Base-by-base conservation (phyloP, 2,329 filamentous ascomycete genomes). In the Clonostachys byssicola region DNA sequence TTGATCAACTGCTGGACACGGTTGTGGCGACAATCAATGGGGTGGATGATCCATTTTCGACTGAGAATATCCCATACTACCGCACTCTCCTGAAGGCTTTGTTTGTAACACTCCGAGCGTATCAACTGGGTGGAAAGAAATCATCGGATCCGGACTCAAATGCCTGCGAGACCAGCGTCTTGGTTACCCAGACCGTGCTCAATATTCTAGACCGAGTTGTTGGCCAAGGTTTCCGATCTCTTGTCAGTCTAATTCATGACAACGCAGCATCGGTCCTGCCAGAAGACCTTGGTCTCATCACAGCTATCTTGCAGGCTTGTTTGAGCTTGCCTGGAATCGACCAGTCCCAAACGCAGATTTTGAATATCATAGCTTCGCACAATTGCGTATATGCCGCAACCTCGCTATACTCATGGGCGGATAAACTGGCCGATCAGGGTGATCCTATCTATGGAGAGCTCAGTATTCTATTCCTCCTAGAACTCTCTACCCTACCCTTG, bases 361-460 rank as follows among this genome's bases (percentile, higher is more conserved):
- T 89, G 46, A 80, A 83, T 58, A 84, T 85, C 54, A 75, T 90
- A 73, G 74, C 80, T 2, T 80, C 81, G 42, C 84, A 91, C 60
- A 84, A 88, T 52, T 85, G 86, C 1, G 78, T 89, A 42, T 88
- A 92, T 57, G 88, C 91, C 51, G 92, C 91, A 1, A 85, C 86
- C 6, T 90, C 88, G 34, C 77, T 99, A 6, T 97, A 92, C 67
- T 96, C 91, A 0, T 99, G 94, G 94, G 83, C 92, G 5, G 91
- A 97, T 64, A 83, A 86, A 54, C 77, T 97, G 20, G 80, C 86
- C 1, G 78, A 86, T 35, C 80, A 86, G 48, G 83, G 85, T 30
- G 92, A 97, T 60, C 92, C 94, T 0, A 75, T 97, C 33, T 97
- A 96, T 64, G 94, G 92, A 53, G 92, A 96, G 61, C 80, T 96